Evolutionary conservation across 306 rosid genomes (phyloP), one percentile per base, ranked within the genome.

Genomic region (Quercus cerris): DNA sequence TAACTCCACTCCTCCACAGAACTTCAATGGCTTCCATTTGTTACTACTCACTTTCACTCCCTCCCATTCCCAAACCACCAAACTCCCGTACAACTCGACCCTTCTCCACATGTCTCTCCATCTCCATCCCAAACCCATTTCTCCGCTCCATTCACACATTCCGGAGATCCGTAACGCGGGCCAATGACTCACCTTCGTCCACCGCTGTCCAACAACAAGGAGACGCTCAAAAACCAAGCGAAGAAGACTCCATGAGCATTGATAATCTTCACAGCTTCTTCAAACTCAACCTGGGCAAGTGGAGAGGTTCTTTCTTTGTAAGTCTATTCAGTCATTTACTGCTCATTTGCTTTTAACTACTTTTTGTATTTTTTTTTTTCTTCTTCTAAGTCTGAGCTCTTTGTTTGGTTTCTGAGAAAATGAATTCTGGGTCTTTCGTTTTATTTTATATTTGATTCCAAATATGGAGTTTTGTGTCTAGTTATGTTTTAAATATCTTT

Each of bases 281-380:
- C 79, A 27, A 88, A 2, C 84, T 95, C 64, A 91, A 84, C 72
- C 69, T 75, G 57, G 99, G 99, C 63, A 91, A 90, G 59, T 95
- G 99, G 99, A 89, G 85, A 7, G 99, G 99, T 25, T 85, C 94
- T 78, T 91, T 95, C 92, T 91, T 85, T 78, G 99, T 95, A 82
- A 84, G 91, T 46, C 46, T 41, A 28, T 75, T 46, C 25, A 3
- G 1, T 13, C 54, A 49, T 49, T 49, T 49, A 12, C 17, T 10
- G 54, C 54, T 49, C 0, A 49, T 12, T 46, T 49, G 54, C 54
- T 49, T 49, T 49, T 49, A 49, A 49, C 54, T 41, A 8, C 61
- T 15, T 63, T 49, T 30, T 77, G 33, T 15, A 51, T 41, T 27
- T 27, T 27, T 18, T 3, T 13, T 55, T 46, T 55, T 74, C 4